Evolutionary conservation across 441 rosid species (phyloP).

Genomic region (Dalechampia spathulata): DNA sequence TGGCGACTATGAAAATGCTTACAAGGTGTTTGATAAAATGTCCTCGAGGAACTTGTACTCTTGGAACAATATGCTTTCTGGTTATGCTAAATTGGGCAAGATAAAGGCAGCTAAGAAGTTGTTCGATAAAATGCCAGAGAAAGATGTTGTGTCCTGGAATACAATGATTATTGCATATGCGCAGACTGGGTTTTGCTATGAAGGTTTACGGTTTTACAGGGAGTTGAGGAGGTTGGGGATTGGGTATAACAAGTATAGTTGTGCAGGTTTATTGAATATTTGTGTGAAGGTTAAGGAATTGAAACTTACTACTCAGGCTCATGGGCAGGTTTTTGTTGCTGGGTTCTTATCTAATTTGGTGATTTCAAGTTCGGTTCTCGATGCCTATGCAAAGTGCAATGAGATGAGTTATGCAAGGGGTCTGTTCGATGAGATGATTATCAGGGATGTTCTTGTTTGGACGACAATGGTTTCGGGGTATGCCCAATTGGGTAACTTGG

Average conservation of each 20-base stretch:
- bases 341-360: conserved; percentile 58
- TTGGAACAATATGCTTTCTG: conserved; percentile 66
- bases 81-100: conserved; percentile 61
- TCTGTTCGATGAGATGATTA: conserved; percentile 49
- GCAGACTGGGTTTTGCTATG: conserved; percentile 27
- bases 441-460: conserved; percentile 42
- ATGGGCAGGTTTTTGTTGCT: conserved; percentile 63
- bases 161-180: conserved; percentile 69
- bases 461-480: conserved; percentile 52
- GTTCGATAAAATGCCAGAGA: conserved; percentile 65
- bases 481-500: conserved; percentile 42
- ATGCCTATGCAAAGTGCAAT: conserved; percentile 58
- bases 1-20: conserved; percentile 36
- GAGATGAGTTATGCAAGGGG: conserved; percentile 35
- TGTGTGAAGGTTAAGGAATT: conserved; percentile 49
- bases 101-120: conserved; percentile 44
- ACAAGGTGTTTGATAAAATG: conserved; percentile 63
- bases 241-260: conserved; percentile 54
- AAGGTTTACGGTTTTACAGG: conserved; percentile 43
- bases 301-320: conserved; percentile 53
- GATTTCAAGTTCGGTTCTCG: conserved; percentile 42
- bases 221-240: conserved; percentile 47
- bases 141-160: conserved; percentile 75
- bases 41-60: conserved; percentile 48
- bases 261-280: conserved; percentile 53